Evolutionary conservation across 2,329 filamentous ascomycete species (phyloP).

Genomic region (Trichoderma sp.): DNA sequence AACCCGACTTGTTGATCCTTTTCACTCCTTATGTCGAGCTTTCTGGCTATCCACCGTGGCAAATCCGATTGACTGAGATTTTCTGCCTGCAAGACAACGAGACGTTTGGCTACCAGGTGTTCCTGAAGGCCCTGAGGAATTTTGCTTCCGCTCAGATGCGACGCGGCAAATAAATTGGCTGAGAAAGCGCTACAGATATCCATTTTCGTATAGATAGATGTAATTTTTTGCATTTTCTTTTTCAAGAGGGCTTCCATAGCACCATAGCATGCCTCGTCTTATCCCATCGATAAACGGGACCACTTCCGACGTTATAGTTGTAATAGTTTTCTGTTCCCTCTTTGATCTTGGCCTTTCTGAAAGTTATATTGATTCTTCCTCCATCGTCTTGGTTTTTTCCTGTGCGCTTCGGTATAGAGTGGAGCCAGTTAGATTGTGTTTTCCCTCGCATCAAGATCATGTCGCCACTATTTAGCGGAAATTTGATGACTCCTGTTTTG

Average conservation of each 20-base stretch:
- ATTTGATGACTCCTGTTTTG: constrained; percentile 40
- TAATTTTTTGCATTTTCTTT: constrained; percentile 8
- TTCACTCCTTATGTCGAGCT: constrained; percentile 83
- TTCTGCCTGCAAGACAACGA: constrained; percentile 75
- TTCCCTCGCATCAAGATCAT: constrained; percentile 75
- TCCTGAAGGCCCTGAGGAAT: constrained; percentile 77
- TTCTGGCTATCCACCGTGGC: constrained; percentile 94
- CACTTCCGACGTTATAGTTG: constrained; percentile 73
- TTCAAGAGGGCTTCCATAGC: constrained; percentile 32
- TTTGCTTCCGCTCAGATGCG: constrained; percentile 88
- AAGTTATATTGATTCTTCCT: constrained; percentile 73
- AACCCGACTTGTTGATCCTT: constrained; percentile 85
- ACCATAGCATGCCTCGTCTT: constrained; percentile 48
- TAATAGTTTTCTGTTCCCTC: constrained; percentile 81
- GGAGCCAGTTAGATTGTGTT: constrained; percentile 75
- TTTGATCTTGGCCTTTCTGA: constrained; percentile 66
- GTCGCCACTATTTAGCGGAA: constrained; percentile 63
- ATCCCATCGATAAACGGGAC: constrained; percentile 68
- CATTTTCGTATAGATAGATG: constrained; percentile 18
- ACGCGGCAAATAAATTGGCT: constrained; percentile 59
- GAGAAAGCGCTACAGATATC: background rate
- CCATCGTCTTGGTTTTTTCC: constrained; percentile 61
- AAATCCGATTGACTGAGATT: constrained; percentile 90
- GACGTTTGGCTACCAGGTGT: constrained; percentile 90
- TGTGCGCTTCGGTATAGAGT: constrained; percentile 72